Evolutionary conservation across 768 basidiomycete species (phyloP).

Genomic region (Suillus plorans): DNA sequence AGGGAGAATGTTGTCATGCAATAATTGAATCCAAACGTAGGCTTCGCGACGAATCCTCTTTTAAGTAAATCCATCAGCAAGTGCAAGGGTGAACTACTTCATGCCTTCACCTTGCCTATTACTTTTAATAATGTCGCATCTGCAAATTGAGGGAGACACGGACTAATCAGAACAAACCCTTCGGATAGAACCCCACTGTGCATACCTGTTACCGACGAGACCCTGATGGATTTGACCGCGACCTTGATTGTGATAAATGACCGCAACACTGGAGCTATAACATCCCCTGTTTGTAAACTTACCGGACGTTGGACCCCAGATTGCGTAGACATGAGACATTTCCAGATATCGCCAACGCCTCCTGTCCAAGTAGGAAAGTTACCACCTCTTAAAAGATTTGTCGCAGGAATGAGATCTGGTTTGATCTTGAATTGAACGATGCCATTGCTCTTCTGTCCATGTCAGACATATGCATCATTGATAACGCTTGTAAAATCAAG

Average conservation of each 20-base stretch:
- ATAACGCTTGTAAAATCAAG: background rate
- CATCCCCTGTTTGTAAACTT: no score
- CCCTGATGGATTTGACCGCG: no score
- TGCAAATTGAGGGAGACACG: no score
- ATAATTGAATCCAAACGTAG: slow-evolving; percentile 5
- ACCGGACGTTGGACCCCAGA: no score
- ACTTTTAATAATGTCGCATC: no score
- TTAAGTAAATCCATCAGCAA: no score
- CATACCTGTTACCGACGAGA: background rate
- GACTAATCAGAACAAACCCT: background rate
- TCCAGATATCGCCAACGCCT: slow-evolving; percentile 9
- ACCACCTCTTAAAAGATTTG: no score
- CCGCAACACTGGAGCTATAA: no score
- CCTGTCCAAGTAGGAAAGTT: no score
- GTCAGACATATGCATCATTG: background rate
- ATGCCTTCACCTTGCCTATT: no score
- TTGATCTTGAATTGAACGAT: background rate
- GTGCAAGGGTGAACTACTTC: background rate
- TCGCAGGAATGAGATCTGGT: background rate
- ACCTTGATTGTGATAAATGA: no score
- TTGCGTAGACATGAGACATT: background rate
- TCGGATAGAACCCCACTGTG: background rate
- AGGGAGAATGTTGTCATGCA: slow-evolving; percentile 29
- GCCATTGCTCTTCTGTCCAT: background rate
- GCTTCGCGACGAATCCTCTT: no score